Evolutionary conservation across 2,329 filamentous ascomycete genomes (phyloP).

Genomic region (Botrytis deweyae): DNA sequence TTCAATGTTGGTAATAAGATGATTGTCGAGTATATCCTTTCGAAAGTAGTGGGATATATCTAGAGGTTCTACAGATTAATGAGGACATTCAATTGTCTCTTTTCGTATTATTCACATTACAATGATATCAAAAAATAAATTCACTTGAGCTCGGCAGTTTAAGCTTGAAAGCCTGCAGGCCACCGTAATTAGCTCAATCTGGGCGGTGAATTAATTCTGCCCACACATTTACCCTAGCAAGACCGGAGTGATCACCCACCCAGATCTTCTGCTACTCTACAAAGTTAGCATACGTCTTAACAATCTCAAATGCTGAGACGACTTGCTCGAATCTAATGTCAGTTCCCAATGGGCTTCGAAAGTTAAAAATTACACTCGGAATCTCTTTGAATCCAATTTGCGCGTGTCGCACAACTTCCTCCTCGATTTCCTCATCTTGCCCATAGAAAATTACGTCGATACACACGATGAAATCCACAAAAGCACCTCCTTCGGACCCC

Average conservation of each 20-base stretch:
- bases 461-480: constrained; percentile 40
- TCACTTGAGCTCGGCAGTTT: constrained; percentile 14
- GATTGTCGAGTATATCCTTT: not conserved
- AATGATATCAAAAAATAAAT: not conserved
- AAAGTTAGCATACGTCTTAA: constrained; percentile 17
- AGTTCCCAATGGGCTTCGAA: constrained; percentile 30
- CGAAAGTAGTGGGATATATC: not conserved
- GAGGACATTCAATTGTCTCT: not conserved
- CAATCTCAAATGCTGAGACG: constrained; percentile 1
- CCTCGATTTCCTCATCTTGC: constrained; percentile 24
- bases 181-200: constrained; percentile 6
- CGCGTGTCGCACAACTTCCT: constrained; percentile 30
- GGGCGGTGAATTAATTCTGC: constrained; percentile 14
- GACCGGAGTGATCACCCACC: constrained; percentile 21
- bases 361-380: constrained; percentile 21
- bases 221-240: constrained; percentile 19
- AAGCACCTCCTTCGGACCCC: constrained; percentile 34
- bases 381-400: constrained; percentile 24
- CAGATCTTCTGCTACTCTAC: constrained; percentile 19
- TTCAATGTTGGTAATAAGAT: not conserved
- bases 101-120: not conserved
- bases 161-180: constrained; percentile 14
- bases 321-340: constrained; percentile 17
- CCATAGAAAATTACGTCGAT: constrained; percentile 25
- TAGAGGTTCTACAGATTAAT: not conserved